phyloP scores from a whole-genome alignment of 2,329 filamentous ascomycete genomes.

The Zymoseptoria pseudotritici region DNA sequence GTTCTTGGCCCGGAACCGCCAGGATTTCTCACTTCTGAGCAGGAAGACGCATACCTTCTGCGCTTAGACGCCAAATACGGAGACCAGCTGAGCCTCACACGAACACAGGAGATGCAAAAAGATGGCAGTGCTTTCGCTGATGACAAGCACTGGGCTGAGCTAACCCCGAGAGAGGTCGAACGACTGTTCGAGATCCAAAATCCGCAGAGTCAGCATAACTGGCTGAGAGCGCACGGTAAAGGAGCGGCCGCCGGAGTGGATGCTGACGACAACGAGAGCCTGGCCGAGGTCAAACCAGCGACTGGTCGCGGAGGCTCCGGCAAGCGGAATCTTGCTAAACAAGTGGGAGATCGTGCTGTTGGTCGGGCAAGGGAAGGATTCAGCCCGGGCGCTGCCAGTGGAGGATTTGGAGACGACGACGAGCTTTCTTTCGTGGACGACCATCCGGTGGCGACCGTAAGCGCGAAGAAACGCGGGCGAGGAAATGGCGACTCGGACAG shows the following conservation, averaged over 20 bases:
- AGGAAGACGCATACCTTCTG: slow-evolving; percentile 67
- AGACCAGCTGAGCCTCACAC: slow-evolving; percentile 39
- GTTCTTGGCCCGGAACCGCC: slow-evolving; percentile 51
- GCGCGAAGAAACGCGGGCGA: slow-evolving; percentile 28
- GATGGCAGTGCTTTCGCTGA: slow-evolving; percentile 10
- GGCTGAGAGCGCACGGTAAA: slow-evolving; percentile 50
- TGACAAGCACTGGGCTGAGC: slow-evolving; percentile 29
- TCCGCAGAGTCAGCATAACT: slow-evolving; percentile 89
- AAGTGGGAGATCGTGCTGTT: slow-evolving; percentile 30
- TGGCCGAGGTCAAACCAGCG: slow-evolving; percentile 65
- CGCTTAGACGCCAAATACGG: slow-evolving; percentile 51
- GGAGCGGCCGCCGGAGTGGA: slow-evolving; percentile 15
- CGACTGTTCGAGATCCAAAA: slow-evolving; percentile 56
- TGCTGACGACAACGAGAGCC: slow-evolving; percentile 58
- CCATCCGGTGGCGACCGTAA: slow-evolving; percentile 14
- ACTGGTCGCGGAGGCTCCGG: slow-evolving; percentile 26
- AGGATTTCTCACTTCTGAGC: slow-evolving; percentile 60
- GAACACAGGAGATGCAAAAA: slow-evolving; percentile 9
- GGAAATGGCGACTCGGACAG: slow-evolving; percentile 35
- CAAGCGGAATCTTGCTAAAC: slow-evolving; percentile 28
- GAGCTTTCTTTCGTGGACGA: slow-evolving; percentile 25
- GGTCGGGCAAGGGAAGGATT: slow-evolving; percentile 28
- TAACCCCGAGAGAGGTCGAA: slow-evolving; percentile 42
- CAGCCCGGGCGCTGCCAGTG: slow-evolving; percentile 28
- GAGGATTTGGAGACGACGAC: slow-evolving; percentile 33